A percentile compares a stretch with the other conserved stretches of the same genome.
These are phyloP conservation scores for Alisma plantagoaquatica DNA, from an alignment of 106 monocot species.

Conservation along the genomic window DNA sequence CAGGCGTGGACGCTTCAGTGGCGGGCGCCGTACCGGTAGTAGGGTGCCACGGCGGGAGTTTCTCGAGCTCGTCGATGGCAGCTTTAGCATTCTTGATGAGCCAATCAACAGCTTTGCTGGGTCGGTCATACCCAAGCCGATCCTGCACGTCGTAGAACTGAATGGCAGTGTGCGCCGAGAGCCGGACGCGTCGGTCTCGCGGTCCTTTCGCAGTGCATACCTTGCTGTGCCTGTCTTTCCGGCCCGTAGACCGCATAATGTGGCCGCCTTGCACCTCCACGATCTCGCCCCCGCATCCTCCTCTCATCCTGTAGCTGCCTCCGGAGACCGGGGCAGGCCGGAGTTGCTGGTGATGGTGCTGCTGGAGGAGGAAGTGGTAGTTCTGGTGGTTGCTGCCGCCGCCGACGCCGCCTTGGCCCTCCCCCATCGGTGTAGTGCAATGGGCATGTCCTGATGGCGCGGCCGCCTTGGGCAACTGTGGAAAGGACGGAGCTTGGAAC, in stretches of 20 bases:
- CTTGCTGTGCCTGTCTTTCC: conserved; percentile 94
- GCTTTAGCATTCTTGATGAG: conserved; percentile 21
- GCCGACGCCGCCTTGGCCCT: no score
- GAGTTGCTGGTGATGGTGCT: conserved; percentile 7
- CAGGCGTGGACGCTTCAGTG: neutral
- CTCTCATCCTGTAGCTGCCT: neutral
- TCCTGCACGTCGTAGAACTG: conserved; percentile 54
- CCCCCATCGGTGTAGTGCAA: conserved; percentile 30
- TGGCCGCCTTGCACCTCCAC: conserved; percentile 75
- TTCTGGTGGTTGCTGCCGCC: conserved; percentile 5
- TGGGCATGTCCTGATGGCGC: conserved; percentile 34
- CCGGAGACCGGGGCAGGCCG: conserved; percentile 4
- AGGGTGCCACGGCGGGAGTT: conserved; percentile 53
- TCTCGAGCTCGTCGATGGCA: conserved; percentile 61
- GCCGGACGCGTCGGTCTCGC: conserved; percentile 37
- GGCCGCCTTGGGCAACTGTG: conserved; percentile 17
- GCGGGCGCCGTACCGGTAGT: neutral
- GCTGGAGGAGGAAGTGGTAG: conserved; percentile 11
- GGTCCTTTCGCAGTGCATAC: conserved; percentile 82
- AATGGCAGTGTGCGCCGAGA: conserved; percentile 38
- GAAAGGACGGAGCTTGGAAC: no score
- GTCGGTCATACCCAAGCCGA: conserved; percentile 41
- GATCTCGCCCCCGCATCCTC: conserved; percentile 38
- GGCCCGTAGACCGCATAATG: conserved; percentile 79
- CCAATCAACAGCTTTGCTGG: conserved; percentile 46